These are phyloP conservation scores for Phytophthora citricola DNA, from an alignment of 352 stramenopile species.

Conservation along the genomic window DNA sequence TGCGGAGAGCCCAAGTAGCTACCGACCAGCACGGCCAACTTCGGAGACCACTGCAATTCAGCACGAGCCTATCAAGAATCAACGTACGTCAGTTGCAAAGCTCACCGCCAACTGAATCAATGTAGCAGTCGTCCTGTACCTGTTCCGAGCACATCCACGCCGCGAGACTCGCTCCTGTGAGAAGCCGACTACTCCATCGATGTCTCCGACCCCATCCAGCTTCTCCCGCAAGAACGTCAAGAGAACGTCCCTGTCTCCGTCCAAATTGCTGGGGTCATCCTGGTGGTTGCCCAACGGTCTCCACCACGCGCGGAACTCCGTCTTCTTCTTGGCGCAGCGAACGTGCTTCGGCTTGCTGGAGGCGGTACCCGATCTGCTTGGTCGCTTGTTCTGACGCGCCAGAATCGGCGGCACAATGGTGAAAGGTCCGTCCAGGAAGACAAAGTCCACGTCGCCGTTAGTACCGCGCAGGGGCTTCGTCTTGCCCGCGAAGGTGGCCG, in stretches of 20 bases:
- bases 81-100: constrained; percentile 11
- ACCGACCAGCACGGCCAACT: constrained; percentile 74
- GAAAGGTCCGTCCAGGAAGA: constrained; percentile 80
- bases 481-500: constrained; percentile 68
- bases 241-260: constrained; percentile 60
- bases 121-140: constrained; percentile 19
- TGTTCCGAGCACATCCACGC: constrained; percentile 83
- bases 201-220: constrained; percentile 58
- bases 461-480: constrained; percentile 59
- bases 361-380: constrained; percentile 13
- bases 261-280: constrained; percentile 52
- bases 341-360: constrained; percentile 36
- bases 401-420: constrained; percentile 77
- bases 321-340: constrained; percentile 59
- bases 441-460: constrained; percentile 55
- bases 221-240: constrained; percentile 66
- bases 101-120: constrained; percentile 1
- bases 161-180: constrained; percentile 80
- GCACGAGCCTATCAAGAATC: constrained; percentile 37
- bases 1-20: constrained; percentile 74
- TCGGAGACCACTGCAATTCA: constrained; percentile 75
- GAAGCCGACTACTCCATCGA: constrained; percentile 86
- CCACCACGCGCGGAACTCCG: constrained; percentile 83
- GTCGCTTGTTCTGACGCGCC: constrained; percentile 43
- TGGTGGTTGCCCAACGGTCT: constrained; percentile 59